Evolutionary conservation across 345 rosid genomes (phyloP), one percentile per base, ranked within the genome.

Genomic region (Eutrema heterophyllum): DNA sequence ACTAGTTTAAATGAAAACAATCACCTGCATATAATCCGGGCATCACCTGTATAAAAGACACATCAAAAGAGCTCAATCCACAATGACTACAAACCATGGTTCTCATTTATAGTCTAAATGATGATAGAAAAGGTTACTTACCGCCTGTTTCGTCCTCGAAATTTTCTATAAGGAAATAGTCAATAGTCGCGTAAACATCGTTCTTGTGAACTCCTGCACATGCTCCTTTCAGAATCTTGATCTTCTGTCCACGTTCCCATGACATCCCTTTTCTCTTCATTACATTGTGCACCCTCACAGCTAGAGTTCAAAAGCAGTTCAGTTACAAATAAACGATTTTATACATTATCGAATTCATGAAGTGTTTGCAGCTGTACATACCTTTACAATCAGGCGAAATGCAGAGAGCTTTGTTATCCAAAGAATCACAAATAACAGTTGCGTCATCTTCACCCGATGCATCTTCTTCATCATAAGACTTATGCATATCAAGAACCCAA

Each of bases 21-120:
- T 52, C 45, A 88, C 97, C 97, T 91, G 92, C 90, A 91, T 78
- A 91, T 72, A 45, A 88, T 84, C 32, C 84, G 73, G 53, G 89
- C 85, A 51, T 84, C 94, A 72, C 92, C 97, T 88, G 68, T 56
- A 14, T 21, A 66, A 33, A 35, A 75, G 14, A 55, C 13, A 75
- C 10, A 64, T 36, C 50, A 62, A 32, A 58, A 59, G 15, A 64
- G 15, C 15, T 59, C 54, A 71, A 48, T n/a, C 56, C 16, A 58
- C 39, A 41, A 16, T 4, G 41, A 18, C 10, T 32, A 16, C 27
- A 44, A 57, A 48, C n/a, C 13, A 24, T 7, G 13, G 2, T 49
- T 21, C 26, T 27, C 8, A 5, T 38, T 15, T 16, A 14, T 18
- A 21, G 45, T 16, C 13, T 12, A 36, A 65, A 41, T 14, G 57